Percentiles rank a stretch among this genome's conserved stretches.
These are phyloP conservation scores for Zygosaccharomyces siamensis DNA, from an alignment of 805 yeast genomes.

Conservation along the genomic window DNA sequence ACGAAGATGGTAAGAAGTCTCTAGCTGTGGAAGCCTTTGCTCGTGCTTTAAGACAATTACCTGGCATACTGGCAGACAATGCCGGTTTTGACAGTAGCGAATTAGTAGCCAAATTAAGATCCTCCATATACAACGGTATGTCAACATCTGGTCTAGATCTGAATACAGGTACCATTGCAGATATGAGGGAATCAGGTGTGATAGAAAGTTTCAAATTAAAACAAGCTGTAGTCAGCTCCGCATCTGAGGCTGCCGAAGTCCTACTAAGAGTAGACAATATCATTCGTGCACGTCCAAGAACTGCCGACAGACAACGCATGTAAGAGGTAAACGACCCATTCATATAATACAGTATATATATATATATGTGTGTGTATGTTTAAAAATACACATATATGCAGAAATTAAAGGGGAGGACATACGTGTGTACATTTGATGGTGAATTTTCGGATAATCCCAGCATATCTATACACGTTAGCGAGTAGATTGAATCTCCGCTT, in stretches of 20 bases:
- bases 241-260: slow-evolving; percentile 98
- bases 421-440: neutral
- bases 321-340: slow-evolving; percentile 13
- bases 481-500: slow-evolving; percentile 37
- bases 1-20: slow-evolving; percentile 87
- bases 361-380: neutral
- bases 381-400: slow-evolving; percentile 5
- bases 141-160: slow-evolving; percentile 88
- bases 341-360: neutral
- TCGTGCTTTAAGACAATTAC: slow-evolving; percentile 87
- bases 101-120: slow-evolving; percentile 80
- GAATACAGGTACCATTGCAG: slow-evolving; percentile 78
- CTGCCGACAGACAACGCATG: slow-evolving; percentile 73
- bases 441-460: neutral
- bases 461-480: slow-evolving; percentile 2
- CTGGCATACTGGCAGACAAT: slow-evolving; percentile 92
- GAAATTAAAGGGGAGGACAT: neutral
- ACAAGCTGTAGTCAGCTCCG: slow-evolving; percentile 88
- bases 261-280: slow-evolving; percentile 93
- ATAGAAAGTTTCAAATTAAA: slow-evolving; percentile 91
- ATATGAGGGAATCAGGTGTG: slow-evolving; percentile 89
- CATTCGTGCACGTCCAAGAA: slow-evolving; percentile 94
- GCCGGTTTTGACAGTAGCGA: slow-evolving; percentile 96
- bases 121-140: slow-evolving; percentile 82
- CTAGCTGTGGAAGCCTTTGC: slow-evolving; percentile 94